Base-by-base conservation (phyloP, 257 asterid species). In the Gardenia jasminoides region DNA sequence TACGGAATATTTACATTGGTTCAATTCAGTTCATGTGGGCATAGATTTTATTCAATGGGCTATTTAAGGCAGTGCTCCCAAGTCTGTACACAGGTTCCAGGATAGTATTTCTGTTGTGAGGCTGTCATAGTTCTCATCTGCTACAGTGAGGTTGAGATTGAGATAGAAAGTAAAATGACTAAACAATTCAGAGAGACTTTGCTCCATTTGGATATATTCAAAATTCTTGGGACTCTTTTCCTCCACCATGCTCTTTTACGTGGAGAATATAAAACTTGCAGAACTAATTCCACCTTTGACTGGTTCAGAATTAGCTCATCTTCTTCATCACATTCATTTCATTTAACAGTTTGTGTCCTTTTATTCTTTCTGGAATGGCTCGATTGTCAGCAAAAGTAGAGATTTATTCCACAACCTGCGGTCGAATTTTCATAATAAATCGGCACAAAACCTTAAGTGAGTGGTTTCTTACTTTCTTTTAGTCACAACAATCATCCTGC, bases 241-340 rank as follows among this genome's bases (percentile, higher is more conserved):
- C 1, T 61, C 67, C 11, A 2, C 33, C 28, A 43, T 24, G 80
- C 62, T 5, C 43, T 48, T 36, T 59, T 79, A 72, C 15, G 5
- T 54, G 81, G 66, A 64, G 79, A 82, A 79, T 70, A 82, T 30
- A 71, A 22, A 52, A 62, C 26, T 74, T 33, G 7, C 44, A 17
- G 84, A 72, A 78, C 41, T 46, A 66, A 82, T 77, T 64, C 82
- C 33, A 11, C 3, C 15, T 71, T 61, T 76, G 67, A 75, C 67
- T 46, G 68, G 44, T 59, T 33, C 67, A 73, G 61, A 30, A 59
- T 79, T 61, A 41, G 46, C 58, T 59, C 10, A 47, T 65, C 2
- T 15, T 24, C 39, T 26, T 47, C 54, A 56, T 72, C 15, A 75
- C 76, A 67, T 61, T 78, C 76, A 65, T 67, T 64, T 56, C 24